Evolutionary conservation across 352 stramenopile species (phyloP).

Genomic region (Pythium utonaiense): DNA sequence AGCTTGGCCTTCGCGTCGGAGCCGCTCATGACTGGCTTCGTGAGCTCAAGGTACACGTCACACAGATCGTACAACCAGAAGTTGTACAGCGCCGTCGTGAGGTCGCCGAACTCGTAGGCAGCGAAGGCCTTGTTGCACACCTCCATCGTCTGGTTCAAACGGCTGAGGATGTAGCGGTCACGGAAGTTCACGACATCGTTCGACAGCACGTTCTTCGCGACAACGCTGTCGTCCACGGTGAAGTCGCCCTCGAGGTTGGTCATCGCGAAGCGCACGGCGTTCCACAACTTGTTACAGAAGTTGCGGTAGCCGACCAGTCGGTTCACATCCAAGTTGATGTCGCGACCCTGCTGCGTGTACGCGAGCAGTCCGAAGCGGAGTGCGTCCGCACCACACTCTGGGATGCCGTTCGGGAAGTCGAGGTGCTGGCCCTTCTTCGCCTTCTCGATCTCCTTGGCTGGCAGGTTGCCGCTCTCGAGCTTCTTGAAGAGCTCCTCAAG

Average conservation of each 20-base stretch:
- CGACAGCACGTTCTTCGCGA: conserved; percentile 53
- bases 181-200: conserved; percentile 64
- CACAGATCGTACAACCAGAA: conserved; percentile 99
- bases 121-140: conserved; percentile 83
- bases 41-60: conserved; percentile 99
- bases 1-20: conserved; percentile 65
- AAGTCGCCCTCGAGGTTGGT: conserved; percentile 91
- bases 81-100: conserved; percentile 93
- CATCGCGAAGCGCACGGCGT: conserved; percentile 97
- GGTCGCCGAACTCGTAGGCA: conserved; percentile 95
- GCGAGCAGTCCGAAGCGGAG: conserved; percentile 97
- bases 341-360: conserved; percentile 92
- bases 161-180: conserved; percentile 84
- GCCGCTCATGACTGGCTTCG: conserved; percentile 96
- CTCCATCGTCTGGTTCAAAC: conserved; percentile 71
- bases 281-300: conserved; percentile 99
- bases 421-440: conserved; percentile 96
- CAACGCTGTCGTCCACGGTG: conserved; percentile 41
- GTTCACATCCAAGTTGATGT: conserved; percentile 99
- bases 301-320: conserved; percentile 98
- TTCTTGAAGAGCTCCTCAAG: conserved; percentile 94
- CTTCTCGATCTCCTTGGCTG: conserved; percentile 95
- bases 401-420: conserved; percentile 99
- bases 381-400: conserved; percentile 97
- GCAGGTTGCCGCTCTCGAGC: conserved; percentile 96